phyloP scores from a whole-genome alignment of 345 rosid species.

The Arabidopsis thaliana region TAIR10.1 NC_003070.9:24550001-24550500 shows the following conservation, averaged over 20 bases:
- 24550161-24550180: background rate
- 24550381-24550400: constrained; percentile 82
- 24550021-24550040: constrained; percentile 14
- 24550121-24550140: constrained; percentile 88
- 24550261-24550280: constrained; percentile 57
- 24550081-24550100: constrained; percentile 73
- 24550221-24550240: constrained; percentile 50
- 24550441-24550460: constrained; percentile 92
- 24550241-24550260: constrained; percentile 63
- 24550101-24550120: constrained; percentile 98
- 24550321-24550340: constrained; percentile 30
- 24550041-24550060: constrained; percentile 57
- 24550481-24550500: constrained; percentile 67
- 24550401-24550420: constrained; percentile 70
- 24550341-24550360: background rate
- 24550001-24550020: constrained; percentile 10
- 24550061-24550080: constrained; percentile 75
- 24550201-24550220: background rate
- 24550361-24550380: background rate
- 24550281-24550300: constrained; percentile 68
- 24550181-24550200: background rate
- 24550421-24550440: constrained; percentile 75
- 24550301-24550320: constrained; percentile 67
- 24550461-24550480: constrained; percentile 87
- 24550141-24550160: constrained; percentile 66